Conservation (phyloP, 2,329 filamentous ascomycete genomes). For the Aspergillaceae sp. region DNA sequence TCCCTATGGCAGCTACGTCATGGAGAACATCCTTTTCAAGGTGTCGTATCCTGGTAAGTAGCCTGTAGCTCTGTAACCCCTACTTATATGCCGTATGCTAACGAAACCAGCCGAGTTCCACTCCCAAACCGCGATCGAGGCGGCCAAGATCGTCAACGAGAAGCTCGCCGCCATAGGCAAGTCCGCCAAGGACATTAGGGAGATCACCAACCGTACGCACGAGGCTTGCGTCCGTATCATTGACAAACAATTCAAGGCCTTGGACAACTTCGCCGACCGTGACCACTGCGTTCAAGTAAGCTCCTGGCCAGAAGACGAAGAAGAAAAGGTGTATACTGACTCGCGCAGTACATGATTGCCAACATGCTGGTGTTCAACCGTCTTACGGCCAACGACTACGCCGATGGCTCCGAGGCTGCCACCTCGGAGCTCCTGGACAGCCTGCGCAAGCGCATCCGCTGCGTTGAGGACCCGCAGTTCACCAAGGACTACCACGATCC, state of each 20-base stretch:
- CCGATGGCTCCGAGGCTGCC: slow-evolving; percentile 84
- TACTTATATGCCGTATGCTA: not conserved
- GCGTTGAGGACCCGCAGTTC: slow-evolving; percentile 92
- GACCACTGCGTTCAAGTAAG: slow-evolving; percentile 72
- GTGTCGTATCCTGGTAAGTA: slow-evolving; percentile 84
- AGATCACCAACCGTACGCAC: slow-evolving; percentile 88
- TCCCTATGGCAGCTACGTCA: slow-evolving; percentile 94
- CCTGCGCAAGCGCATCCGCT: slow-evolving; percentile 86
- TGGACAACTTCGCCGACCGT: slow-evolving; percentile 99
- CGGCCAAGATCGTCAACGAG: slow-evolving; percentile 77
- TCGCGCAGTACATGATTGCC: slow-evolving; percentile 83
- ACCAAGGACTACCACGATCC: slow-evolving; percentile 95
- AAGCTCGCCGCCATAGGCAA: slow-evolving; percentile 79
- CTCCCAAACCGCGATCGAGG: slow-evolving; percentile 96
- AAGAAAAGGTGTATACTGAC: no score
- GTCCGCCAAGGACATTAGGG: slow-evolving; percentile 87
- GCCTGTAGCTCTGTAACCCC: not conserved
- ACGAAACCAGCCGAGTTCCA: slow-evolving; percentile 73
- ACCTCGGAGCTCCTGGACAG: slow-evolving; percentile 82
- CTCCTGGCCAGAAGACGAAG: no score
- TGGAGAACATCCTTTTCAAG: slow-evolving; percentile 99
- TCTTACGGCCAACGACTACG: slow-evolving; percentile 87
- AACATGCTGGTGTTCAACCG: slow-evolving; percentile 95
- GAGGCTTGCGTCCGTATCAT: slow-evolving; percentile 98
- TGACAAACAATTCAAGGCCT: slow-evolving; percentile 99